Evolutionary conservation across 139 green algal species (phyloP), one percentile per base, ranked within the genome.

Genomic region (Trebouxia sp.): DNA sequence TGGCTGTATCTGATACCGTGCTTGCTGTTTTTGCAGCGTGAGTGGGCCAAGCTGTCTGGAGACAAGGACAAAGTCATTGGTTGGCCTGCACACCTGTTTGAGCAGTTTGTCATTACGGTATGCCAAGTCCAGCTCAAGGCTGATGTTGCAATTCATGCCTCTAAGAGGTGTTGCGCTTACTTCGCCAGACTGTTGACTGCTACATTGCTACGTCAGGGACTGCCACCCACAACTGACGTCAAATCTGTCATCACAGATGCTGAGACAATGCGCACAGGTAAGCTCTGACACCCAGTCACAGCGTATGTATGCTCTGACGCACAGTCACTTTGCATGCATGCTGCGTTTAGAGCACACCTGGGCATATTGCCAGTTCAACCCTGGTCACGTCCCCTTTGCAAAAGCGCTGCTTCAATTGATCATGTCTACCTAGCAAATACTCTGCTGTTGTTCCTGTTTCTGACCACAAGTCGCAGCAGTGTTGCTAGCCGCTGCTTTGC

Each of bases 91-190:
- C 88, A 92, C 65, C 76, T 94, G 17, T 91, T 89, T 65, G 92
- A 96, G 80, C 83, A 90, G 65, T 96, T 96, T 75, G 85, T 88
- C 37, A 80, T 96, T 22, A 85, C 94, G 83, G 92, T 95, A 72
- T 62, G 90, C 53, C 38, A 6, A 10, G 9, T 47, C 24, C 12
- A 45, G 24, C 74, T 67, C 20, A 41, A n/a, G n/a, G n/a, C n/a
- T n/a, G n/a, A n/a, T n/a, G n/a, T n/a, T n/a, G n/a, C n/a, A n/a
- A n/a, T n/a, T n/a, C n/a, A n/a, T n/a, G n/a, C n/a, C n/a, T n/a
- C n/a, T n/a, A n/a, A n/a, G n/a, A n/a, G n/a, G n/a, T n/a, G n/a
- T n/a, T n/a, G n/a, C n/a, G n/a, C n/a, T n/a, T 62, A 30, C 22
- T n/a, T 38, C 42, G 28, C 43, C 10, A 26, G 26, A 56, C 24